These are phyloP conservation scores for Cercospora citrullina DNA, from an alignment of 2,329 filamentous ascomycete genomes.

Conservation along the genomic window DNA sequence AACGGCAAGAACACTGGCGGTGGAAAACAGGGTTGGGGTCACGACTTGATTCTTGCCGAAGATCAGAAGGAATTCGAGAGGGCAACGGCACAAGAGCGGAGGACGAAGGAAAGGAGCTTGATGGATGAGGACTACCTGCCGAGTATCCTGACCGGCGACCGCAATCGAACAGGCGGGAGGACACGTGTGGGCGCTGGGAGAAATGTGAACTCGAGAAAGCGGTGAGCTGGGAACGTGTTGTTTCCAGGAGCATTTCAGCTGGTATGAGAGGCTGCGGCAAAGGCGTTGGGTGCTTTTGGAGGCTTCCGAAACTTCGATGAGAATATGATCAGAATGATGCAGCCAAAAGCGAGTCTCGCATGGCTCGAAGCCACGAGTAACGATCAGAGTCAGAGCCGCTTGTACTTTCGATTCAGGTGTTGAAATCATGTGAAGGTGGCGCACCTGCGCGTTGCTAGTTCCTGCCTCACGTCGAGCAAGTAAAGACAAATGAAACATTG, in stretches of 20 bases:
- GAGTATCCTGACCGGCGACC: slow-evolving; percentile 76
- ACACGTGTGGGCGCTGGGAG: slow-evolving; percentile 81
- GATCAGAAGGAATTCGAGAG: slow-evolving; percentile 91
- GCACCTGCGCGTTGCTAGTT: neutral
- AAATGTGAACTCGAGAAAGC: slow-evolving; percentile 79
- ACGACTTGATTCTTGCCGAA: slow-evolving; percentile 79
- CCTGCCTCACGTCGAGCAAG: neutral
- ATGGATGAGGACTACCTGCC: slow-evolving; percentile 97
- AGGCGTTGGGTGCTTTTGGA: neutral
- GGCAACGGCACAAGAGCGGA: slow-evolving; percentile 63
- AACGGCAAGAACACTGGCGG: slow-evolving; percentile 73
- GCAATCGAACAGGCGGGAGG: slow-evolving; percentile 64
- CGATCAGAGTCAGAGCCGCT: neutral
- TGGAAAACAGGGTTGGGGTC: slow-evolving; percentile 85
- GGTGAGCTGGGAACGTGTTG: slow-evolving; percentile 29
- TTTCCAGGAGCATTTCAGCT: neutral
- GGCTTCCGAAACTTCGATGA: neutral
- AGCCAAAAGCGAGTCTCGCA: neutral
- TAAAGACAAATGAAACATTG: neutral
- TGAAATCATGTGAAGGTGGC: neutral
- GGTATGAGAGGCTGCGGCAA: neutral
- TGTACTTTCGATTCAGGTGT: neutral
- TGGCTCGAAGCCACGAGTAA: neutral
- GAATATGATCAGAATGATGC: neutral
- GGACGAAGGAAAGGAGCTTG: slow-evolving; percentile 70